These are phyloP conservation scores for Phlebopus sp. DNA, from an alignment of 1,284 basidiomycete genomes.

Conservation along the genomic window DNA sequence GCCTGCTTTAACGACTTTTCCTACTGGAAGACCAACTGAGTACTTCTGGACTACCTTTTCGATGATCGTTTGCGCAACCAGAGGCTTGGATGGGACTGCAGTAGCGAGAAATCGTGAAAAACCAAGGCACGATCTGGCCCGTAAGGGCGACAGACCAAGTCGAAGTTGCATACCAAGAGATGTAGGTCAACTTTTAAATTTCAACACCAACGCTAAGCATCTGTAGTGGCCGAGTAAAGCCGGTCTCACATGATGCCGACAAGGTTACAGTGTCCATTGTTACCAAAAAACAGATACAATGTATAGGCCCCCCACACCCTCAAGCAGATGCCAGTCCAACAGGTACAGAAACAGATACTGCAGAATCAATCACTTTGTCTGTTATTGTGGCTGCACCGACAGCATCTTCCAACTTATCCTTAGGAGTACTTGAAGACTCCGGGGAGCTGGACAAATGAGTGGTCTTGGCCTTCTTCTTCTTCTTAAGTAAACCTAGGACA, in stretches of 20 bases:
- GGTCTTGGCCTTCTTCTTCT: conserved; percentile 80
- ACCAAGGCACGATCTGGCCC: conserved; percentile 2
- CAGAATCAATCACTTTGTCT: conserved; percentile 5
- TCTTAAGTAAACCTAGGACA: conserved; percentile 67
- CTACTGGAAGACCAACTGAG: conserved; percentile 80
- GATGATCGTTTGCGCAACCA: conserved; percentile 83
- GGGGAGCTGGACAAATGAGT: conserved; percentile 33
- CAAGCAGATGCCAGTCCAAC: conserved; percentile 13
- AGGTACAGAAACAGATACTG: conserved; percentile 14
- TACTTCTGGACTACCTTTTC: conserved; percentile 99
- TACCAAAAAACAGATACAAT: neutral
- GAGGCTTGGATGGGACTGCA: conserved; percentile 20
- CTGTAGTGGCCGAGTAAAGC: neutral
- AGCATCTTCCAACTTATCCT: conserved; percentile 11
- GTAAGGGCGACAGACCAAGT: conserved; percentile 7
- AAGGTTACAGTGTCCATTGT: neutral
- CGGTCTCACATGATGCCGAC: neutral
- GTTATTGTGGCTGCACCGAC: conserved; percentile 7
- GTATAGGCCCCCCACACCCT: neutral
- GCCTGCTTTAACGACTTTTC: conserved; percentile 83
- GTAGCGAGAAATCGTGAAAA: conserved; percentile 38
- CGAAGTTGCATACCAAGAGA: conserved; percentile 20
- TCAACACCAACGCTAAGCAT: too few species aligned
- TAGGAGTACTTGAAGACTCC: conserved; percentile 12
- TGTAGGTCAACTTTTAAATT: too few species aligned